Evolutionary conservation across 2,329 filamentous ascomycete species (phyloP).

Genomic region (Trichoderma koningii): DNA sequence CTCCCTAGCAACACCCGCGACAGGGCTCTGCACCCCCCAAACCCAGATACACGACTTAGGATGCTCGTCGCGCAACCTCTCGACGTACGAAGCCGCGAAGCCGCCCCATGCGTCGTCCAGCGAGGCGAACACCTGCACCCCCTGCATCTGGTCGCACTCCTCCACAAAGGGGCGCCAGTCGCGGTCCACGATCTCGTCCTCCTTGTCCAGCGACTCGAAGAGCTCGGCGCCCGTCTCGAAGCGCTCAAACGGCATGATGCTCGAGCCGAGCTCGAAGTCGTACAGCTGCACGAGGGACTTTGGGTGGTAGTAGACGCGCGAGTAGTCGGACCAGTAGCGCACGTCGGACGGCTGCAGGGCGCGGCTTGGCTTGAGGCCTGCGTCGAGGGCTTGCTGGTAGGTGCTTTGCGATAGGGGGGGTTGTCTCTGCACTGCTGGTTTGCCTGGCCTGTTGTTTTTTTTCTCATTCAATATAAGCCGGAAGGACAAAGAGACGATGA

Average conservation of each 20-base stretch:
- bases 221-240: slow-evolving; percentile 82
- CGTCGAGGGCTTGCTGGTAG: slow-evolving; percentile 79
- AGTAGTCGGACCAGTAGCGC: slow-evolving; percentile 97
- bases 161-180: slow-evolving; percentile 87
- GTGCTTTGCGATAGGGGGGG: slow-evolving; percentile 66
- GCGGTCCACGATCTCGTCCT: slow-evolving; percentile 86
- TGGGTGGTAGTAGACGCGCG: slow-evolving; percentile 88
- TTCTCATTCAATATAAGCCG: too few relatives aligned
- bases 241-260: slow-evolving; percentile 83
- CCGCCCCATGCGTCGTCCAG: slow-evolving; percentile 81
- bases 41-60: slow-evolving; percentile 85
- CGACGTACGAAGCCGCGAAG: slow-evolving; percentile 71
- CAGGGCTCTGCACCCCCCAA: slow-evolving; percentile 74
- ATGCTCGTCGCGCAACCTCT: slow-evolving; percentile 84
- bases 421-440: slow-evolving; percentile 68
- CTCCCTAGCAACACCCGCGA: slow-evolving; percentile 56
- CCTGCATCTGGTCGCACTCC: slow-evolving; percentile 91
- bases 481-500: background rate
- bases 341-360: slow-evolving; percentile 67
- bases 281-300: slow-evolving; percentile 82
- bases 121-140: slow-evolving; percentile 73
- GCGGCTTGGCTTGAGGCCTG: slow-evolving; percentile 65
- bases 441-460: slow-evolving; percentile 58
- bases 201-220: slow-evolving; percentile 70
- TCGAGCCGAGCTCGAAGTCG: slow-evolving; percentile 82